phyloP scores from a whole-genome alignment of 2,329 filamentous ascomycete genomes.

The Laburnicola sp. region DNA sequence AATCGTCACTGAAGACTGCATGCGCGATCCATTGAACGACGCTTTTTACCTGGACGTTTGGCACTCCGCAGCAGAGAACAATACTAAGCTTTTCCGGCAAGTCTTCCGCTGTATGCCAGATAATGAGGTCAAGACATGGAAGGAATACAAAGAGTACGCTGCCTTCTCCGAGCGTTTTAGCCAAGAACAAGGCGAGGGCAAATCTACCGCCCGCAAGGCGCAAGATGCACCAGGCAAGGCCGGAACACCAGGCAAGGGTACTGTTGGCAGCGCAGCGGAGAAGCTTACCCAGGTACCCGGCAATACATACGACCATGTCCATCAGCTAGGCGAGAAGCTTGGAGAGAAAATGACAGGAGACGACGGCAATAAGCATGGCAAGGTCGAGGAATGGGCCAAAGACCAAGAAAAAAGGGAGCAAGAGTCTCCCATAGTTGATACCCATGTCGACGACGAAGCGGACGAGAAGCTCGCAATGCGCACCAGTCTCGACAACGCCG shows the following conservation, averaged over 20 bases:
- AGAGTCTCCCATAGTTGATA: conserved; percentile 19
- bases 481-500: conserved; percentile 30
- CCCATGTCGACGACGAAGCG: conserved; percentile 12
- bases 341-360: conserved; percentile 34
- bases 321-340: conserved; percentile 35
- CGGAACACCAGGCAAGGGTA: conserved; percentile 52
- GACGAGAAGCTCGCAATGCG: conserved; percentile 40
- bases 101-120: conserved; percentile 98
- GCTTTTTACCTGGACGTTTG: conserved; percentile 86
- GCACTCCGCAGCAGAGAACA: conserved; percentile 86
- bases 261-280: conserved; percentile 17
- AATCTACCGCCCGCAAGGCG: conserved; percentile 56
- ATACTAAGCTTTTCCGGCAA: conserved; percentile 88
- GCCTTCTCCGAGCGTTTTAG: conserved; percentile 78
- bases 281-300: conserved; percentile 27
- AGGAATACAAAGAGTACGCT: conserved; percentile 83
- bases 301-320: conserved; percentile 28
- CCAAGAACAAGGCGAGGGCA: conserved; percentile 60
- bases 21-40: conserved; percentile 84
- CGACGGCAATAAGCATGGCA: conserved; percentile 27
- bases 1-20: conserved; percentile 83
- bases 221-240: conserved; percentile 54
- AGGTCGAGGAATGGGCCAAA: conserved; percentile 44
- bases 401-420: conserved; percentile 41
- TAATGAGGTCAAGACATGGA: conserved; percentile 90